Conservation (phyloP, 2,329 filamentous ascomycete genomes). For the Chaetomium strumarium region DNA sequence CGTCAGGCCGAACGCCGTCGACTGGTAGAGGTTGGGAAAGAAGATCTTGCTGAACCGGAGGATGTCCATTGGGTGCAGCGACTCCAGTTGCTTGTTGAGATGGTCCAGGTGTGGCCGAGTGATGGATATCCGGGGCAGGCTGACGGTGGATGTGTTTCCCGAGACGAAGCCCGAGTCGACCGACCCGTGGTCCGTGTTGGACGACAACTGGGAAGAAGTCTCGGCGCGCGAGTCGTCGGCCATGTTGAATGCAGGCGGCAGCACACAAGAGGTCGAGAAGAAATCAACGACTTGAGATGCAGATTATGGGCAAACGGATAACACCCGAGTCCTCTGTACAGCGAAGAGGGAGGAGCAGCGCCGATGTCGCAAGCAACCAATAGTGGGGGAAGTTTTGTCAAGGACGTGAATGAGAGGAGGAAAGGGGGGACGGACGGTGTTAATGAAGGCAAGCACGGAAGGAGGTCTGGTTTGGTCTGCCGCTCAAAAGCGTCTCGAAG, state of each 20-base stretch:
- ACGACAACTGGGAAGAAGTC: constrained; percentile 36
- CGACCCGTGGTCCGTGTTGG: constrained; percentile 33
- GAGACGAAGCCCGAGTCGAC: constrained; percentile 84
- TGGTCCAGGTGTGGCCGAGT: constrained; percentile 83
- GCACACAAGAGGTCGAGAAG: not conserved
- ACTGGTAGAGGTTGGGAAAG: constrained; percentile 84
- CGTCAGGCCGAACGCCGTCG: constrained; percentile 75
- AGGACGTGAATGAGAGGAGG: constrained; percentile 4
- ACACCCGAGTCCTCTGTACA: not conserved
- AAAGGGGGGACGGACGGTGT: constrained; percentile 13
- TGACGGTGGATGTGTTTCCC: constrained; percentile 51
- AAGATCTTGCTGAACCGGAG: constrained; percentile 87
- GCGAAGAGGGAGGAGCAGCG: not conserved
- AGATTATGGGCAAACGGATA: not conserved
- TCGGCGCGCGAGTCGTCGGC: constrained; percentile 31
- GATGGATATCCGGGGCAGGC: constrained; percentile 74
- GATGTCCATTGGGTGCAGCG: constrained; percentile 84
- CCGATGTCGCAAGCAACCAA: constrained; percentile 1
- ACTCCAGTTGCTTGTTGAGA: constrained; percentile 82
- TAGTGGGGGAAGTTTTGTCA: constrained; percentile 9
- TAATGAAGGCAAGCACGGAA: constrained; percentile 9
- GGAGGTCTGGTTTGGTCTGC: constrained; percentile 8
- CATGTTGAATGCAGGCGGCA: constrained; percentile 20
- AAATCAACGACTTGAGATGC: not conserved
- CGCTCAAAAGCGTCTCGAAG: constrained; percentile 14